Evolutionary conservation across 768 basidiomycete genomes (phyloP), one percentile per base, ranked within the genome.

Genomic region (Lentinula lateritia): DNA sequence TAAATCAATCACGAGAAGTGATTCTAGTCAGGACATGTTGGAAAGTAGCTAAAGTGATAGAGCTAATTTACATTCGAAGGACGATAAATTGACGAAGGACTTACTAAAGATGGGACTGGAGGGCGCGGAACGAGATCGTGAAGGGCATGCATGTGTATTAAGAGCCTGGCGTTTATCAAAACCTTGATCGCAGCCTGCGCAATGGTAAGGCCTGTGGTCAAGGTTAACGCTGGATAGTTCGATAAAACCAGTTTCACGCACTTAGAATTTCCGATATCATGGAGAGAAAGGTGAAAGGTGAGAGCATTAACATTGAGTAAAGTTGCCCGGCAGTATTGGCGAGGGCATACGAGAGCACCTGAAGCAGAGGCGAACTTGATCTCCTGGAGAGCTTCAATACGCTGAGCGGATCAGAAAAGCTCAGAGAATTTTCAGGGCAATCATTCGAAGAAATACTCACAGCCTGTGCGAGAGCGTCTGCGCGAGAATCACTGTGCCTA

Each of bases 261-360:
- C 62, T 42, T 32, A 45, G 50, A 23, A 8, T 74, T 69, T 8
- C 64, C 70, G 12, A 77, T 73, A 59, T 73, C 70, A 55, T 76
- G 75, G 16, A 76, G 71, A 52, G 76, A 72, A 5, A 76, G 54
- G 56, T 76, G 75, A 58, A 66, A 75, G 58, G 68, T 72, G 56
- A 76, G 73, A 32, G 72, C 71, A 46, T 70, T 65, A 23, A 69
- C 68, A 15, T 66, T 65, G 2, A 56, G 58, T 15, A 76, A 64
- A 13, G 72, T 67, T 63, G 75, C 65, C 6, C 65, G 64, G 66
- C 84, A 85, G 35, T 76, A 80, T 38, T 73, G 67, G 41, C 81
- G 77, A 28, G 73, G 74, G 65, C 83, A 85, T 6, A 69, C 68
- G 18, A 85, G 70, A 18, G 75, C 70, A 8, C 69, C 66, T 48